Percentiles rank a stretch among this genome's conserved stretches.
These are phyloP conservation scores for Pichia sp. DNA, from an alignment of 1,139 yeast species.

Conservation along the genomic window DNA sequence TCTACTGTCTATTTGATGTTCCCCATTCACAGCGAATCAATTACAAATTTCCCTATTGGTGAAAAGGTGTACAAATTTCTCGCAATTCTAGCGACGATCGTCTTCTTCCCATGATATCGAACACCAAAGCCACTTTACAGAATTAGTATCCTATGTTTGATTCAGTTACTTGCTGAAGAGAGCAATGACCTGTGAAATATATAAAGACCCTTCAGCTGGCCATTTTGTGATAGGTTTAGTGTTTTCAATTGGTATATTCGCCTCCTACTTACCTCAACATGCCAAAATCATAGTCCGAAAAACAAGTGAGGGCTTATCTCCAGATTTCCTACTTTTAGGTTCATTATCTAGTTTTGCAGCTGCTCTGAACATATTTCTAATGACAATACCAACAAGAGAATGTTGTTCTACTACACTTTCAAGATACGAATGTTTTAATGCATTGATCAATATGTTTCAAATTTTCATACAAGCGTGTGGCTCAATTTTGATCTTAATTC, in stretches of 20 bases:
- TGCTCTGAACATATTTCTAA: slow-evolving; percentile 55
- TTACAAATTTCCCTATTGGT: slow-evolving; percentile 1
- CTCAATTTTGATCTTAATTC: slow-evolving; percentile 51
- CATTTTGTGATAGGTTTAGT: slow-evolving; percentile 44
- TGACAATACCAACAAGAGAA: slow-evolving; percentile 47
- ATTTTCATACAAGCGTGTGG: slow-evolving; percentile 62
- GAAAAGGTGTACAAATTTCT: not conserved
- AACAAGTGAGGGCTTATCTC: slow-evolving; percentile 75
- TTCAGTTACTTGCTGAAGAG: too few relatives aligned
- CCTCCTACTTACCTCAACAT: slow-evolving; percentile 78
- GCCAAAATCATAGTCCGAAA: slow-evolving; percentile 47
- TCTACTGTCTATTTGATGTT: not conserved
- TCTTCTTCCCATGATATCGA: not conserved
- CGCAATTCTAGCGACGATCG: not conserved
- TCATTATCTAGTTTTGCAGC: slow-evolving; percentile 68
- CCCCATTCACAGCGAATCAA: not conserved
- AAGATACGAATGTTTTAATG: slow-evolving; percentile 56
- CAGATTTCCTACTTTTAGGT: slow-evolving; percentile 65
- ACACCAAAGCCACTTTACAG: not conserved
- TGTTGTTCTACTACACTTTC: slow-evolving; percentile 41
- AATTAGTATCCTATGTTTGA: too few relatives aligned
- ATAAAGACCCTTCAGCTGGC: slow-evolving; percentile 38
- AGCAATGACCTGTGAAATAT: slow-evolving; percentile 35
- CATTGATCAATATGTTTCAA: slow-evolving; percentile 64
- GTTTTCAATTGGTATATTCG: slow-evolving; percentile 59